Conservation (phyloP, 2,329 filamentous ascomycete species). For the Diatrype stigma region DNA sequence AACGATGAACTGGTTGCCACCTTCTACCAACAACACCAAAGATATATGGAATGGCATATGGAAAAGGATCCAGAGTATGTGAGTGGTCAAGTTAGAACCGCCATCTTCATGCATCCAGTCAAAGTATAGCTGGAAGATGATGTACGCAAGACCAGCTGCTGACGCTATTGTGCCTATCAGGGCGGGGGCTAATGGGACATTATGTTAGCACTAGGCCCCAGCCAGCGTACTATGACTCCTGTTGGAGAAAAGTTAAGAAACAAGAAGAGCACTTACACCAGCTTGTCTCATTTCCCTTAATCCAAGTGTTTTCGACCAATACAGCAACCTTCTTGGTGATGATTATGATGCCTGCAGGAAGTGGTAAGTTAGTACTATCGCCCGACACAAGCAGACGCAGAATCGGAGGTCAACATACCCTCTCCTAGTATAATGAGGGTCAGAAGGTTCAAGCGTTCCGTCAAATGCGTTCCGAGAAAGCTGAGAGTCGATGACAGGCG, state of each 20-base stretch:
- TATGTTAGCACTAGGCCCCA: background rate
- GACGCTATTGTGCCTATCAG: conserved; percentile 6
- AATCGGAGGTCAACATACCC: conserved; percentile 18
- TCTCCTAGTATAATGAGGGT: conserved; percentile 51
- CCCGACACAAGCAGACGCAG: background rate
- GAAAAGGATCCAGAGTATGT: conserved; percentile 31
- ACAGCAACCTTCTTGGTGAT: conserved; percentile 42
- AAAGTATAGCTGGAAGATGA: conserved; percentile 38
- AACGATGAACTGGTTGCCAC: conserved; percentile 41
- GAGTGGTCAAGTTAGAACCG: conserved; percentile 42
- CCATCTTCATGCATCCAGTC: conserved; percentile 40
- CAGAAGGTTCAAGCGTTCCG: conserved; percentile 47
- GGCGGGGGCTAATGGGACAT: background rate
- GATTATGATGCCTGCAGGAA: conserved; percentile 36
- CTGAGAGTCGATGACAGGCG: conserved; percentile 38
- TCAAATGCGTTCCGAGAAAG: conserved; percentile 47
- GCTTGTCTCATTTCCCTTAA: conserved; percentile 1
- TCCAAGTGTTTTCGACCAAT: conserved; percentile 1
- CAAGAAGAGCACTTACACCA: conserved; percentile 5
- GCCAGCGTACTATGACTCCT: no score
- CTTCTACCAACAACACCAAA: conserved; percentile 46
- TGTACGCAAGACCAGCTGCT: conserved; percentile 35
- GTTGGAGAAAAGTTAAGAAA: no score
- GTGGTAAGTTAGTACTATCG: background rate
- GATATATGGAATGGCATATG: conserved; percentile 48